Percentiles rank a stretch among this genome's conserved stretches.
These are phyloP conservation scores for Heracleum sosnowskyi DNA, from an alignment of 129 eudicot genomes.

Conservation along the genomic window DNA sequence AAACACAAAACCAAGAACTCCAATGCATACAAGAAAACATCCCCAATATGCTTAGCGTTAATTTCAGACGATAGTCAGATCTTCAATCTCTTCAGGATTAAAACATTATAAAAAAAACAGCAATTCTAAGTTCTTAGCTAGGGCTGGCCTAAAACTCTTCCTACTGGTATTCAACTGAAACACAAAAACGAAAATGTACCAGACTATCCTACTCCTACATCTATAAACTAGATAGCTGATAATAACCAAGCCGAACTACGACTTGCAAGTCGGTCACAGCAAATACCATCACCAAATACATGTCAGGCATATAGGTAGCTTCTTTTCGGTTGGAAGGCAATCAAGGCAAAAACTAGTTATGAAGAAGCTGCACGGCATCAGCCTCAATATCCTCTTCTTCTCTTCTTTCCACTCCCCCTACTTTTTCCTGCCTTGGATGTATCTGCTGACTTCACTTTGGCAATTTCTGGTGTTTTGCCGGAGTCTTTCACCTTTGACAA, in stretches of 20 bases:
- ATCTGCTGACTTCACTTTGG: conserved; percentile 36
- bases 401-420: conserved; percentile 39
- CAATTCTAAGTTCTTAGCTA: neutral
- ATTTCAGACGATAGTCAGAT: neutral
- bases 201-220: neutral
- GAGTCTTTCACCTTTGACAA: conserved; percentile 45
- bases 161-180: neutral
- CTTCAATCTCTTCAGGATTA: neutral
- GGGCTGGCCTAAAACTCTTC: neutral
- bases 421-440: conserved; percentile 27
- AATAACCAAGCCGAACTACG: neutral
- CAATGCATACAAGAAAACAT: neutral
- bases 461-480: conserved; percentile 36
- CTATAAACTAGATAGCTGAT: neutral
- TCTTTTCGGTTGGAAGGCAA: neutral
- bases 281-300: neutral
- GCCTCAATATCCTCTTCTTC: conserved; percentile 29
- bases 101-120: neutral
- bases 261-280: neutral
- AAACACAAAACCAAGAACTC: neutral
- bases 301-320: neutral
- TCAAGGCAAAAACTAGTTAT: neutral
- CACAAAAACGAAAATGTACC: neutral
- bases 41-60: neutral
- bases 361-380: neutral